These are phyloP conservation scores for Cornus suecica DNA, from an alignment of 148 eudicot species.

Conservation along the genomic window DNA sequence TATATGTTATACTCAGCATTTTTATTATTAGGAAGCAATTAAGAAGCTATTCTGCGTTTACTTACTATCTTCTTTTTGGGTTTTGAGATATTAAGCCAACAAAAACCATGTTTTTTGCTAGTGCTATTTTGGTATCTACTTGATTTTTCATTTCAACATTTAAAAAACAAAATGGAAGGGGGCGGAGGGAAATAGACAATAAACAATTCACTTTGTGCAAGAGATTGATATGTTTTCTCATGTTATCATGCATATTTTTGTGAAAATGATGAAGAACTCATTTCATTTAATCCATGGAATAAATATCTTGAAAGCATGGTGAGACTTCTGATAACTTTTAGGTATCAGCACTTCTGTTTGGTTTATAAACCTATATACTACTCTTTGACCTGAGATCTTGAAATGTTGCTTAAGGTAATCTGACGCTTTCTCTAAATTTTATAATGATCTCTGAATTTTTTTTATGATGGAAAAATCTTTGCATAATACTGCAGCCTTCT, in stretches of 20 bases:
- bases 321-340: not conserved
- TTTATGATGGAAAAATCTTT: not conserved
- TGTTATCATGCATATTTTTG: not conserved
- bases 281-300: not conserved
- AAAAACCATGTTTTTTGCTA: no score
- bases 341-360: not conserved
- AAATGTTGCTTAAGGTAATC: not conserved
- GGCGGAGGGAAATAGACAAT: not conserved
- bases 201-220: no score
- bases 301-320: not conserved
- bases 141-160: no score
- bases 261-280: not conserved
- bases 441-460: not conserved
- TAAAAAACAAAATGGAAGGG: not conserved
- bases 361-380: not conserved
- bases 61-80: no score
- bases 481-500: not conserved
- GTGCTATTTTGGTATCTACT: no score
- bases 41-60: no score
- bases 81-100: no score
- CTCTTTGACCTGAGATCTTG: not conserved
- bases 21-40: not conserved
- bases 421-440: not conserved
- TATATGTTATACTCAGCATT: no score
- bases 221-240: not conserved